Percentiles rank a stretch among this genome's conserved stretches.
Evolutionary conservation across 1,139 yeast genomes (phyloP).

Genomic region (Zygoascus sp.): DNA sequence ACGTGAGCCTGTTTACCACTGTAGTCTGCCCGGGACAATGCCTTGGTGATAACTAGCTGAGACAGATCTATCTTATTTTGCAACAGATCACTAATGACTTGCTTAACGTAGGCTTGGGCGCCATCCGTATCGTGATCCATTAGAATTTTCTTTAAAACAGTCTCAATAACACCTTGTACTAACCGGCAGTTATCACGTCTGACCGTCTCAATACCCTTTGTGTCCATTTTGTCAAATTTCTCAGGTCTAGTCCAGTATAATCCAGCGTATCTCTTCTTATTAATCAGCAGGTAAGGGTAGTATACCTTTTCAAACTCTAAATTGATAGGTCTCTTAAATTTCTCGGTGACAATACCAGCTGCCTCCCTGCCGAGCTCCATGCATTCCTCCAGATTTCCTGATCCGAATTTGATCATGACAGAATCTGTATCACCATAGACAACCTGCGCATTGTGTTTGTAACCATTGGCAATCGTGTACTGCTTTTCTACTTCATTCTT

Average conservation of each 20-base stretch:
- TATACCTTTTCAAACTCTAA: conserved; percentile 96
- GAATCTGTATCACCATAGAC: conserved; percentile 99
- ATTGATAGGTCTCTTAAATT: conserved; percentile 81
- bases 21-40: conserved; percentile 83
- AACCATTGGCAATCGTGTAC: conserved; percentile 78
- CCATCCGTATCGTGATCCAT: conserved; percentile 87
- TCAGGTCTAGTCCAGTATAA: conserved; percentile 90
- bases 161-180: conserved; percentile 91
- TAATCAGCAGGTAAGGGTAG: conserved; percentile 87
- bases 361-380: conserved; percentile 95
- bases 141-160: conserved; percentile 76
- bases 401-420: conserved; percentile 97
- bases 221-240: conserved; percentile 93
- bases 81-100: conserved; percentile 81
- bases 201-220: conserved; percentile 97
- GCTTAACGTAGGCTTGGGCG: conserved; percentile 81
- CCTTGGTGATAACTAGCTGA: conserved; percentile 89
- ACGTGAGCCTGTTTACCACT: conserved; percentile 97
- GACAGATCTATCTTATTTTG: conserved; percentile 92
- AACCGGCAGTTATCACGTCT: conserved; percentile 95
- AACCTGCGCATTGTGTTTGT: conserved; percentile 76
- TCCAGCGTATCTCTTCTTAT: conserved; percentile 96
- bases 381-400: conserved; percentile 71
- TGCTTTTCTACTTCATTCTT: conserved; percentile 78
- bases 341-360: conserved; percentile 75